Percentiles rank a stretch among this genome's conserved stretches.
phyloP scores from a whole-genome alignment of 495 filamentous ascomycete genomes.

The Massariosphaeria phaeospora region DNA sequence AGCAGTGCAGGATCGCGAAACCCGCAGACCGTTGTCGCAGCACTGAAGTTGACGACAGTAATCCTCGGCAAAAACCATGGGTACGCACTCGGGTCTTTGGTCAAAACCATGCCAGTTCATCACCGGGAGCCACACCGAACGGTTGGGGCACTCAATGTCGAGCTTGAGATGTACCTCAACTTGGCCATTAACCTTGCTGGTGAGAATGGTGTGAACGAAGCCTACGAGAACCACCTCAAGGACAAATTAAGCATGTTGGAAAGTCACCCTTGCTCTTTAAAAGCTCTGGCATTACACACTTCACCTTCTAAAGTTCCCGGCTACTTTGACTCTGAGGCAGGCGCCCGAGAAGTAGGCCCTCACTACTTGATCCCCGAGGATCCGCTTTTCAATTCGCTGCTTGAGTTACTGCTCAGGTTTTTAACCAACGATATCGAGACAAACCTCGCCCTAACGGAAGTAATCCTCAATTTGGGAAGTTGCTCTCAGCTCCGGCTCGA shows the following conservation, averaged over 20 bases:
- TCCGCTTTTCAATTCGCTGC: slow-evolving; percentile 64
- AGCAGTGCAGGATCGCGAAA: slow-evolving; percentile 79
- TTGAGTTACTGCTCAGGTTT: slow-evolving; percentile 69
- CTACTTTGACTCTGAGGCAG: slow-evolving; percentile 46
- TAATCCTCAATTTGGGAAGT: slow-evolving; percentile 72
- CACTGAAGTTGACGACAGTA: slow-evolving; percentile 75
- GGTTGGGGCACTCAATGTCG: slow-evolving; percentile 71
- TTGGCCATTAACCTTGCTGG: slow-evolving; percentile 68
- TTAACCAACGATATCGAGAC: slow-evolving; percentile 85
- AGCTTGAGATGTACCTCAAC: slow-evolving; percentile 67
- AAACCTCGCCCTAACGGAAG: slow-evolving; percentile 80
- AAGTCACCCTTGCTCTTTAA: slow-evolving; percentile 66
- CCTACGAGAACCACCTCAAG: slow-evolving; percentile 76
- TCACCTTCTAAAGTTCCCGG: slow-evolving; percentile 48
- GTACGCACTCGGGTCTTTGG: slow-evolving; percentile 72
- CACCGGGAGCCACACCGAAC: slow-evolving; percentile 55
- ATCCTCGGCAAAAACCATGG: slow-evolving; percentile 82
- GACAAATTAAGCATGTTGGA: slow-evolving; percentile 77
- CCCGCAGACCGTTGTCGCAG: slow-evolving; percentile 81
- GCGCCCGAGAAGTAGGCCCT: slow-evolving; percentile 16
- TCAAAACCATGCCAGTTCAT: slow-evolving; percentile 55
- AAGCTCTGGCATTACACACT: slow-evolving; percentile 26
- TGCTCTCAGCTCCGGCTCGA: slow-evolving; percentile 80
- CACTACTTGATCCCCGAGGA: slow-evolving; percentile 46
- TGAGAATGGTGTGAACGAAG: slow-evolving; percentile 65